These are phyloP conservation scores for Phytopythium chamaehyphon DNA, from an alignment of 352 stramenopile genomes.

Conservation along the genomic window DNA sequence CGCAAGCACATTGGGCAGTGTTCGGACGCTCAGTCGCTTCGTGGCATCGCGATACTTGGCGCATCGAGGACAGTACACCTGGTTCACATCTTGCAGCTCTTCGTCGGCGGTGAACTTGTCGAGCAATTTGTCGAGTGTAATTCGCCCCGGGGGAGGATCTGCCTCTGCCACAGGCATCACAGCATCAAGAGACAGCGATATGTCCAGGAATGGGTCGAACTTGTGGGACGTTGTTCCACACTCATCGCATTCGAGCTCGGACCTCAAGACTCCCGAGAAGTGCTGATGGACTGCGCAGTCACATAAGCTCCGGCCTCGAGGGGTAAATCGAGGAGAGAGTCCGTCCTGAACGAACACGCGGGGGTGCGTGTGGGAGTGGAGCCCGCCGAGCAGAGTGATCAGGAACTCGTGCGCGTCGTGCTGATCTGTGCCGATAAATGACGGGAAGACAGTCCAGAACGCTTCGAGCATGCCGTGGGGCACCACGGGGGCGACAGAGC, in stretches of 20 bases:
- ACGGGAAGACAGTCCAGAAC: conserved; percentile 48
- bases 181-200: conserved; percentile 56
- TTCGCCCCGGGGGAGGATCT: background rate
- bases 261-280: conserved; percentile 61
- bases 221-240: conserved; percentile 49
- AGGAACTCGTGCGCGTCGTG: conserved; percentile 80
- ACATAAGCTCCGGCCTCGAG: conserved; percentile 51
- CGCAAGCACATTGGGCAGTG: conserved; percentile 63
- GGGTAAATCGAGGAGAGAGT: conserved; percentile 54
- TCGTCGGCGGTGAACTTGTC: conserved; percentile 49
- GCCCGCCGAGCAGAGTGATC: conserved; percentile 49
- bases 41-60: conserved; percentile 49
- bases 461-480: conserved; percentile 58
- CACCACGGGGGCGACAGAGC: conserved; percentile 29
- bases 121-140: conserved; percentile 38
- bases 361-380: conserved; percentile 58
- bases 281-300: conserved; percentile 72
- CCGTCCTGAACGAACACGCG: conserved; percentile 32
- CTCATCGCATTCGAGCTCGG: conserved; percentile 48
- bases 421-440: conserved; percentile 56
- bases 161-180: background rate
- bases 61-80: conserved; percentile 60
- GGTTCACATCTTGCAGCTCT: conserved; percentile 46
- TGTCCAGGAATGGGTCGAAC: conserved; percentile 71
- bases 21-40: conserved; percentile 62